Conservation (phyloP, 108 stramenopile species). For the Pseudonitzschia multiseries region DNA sequence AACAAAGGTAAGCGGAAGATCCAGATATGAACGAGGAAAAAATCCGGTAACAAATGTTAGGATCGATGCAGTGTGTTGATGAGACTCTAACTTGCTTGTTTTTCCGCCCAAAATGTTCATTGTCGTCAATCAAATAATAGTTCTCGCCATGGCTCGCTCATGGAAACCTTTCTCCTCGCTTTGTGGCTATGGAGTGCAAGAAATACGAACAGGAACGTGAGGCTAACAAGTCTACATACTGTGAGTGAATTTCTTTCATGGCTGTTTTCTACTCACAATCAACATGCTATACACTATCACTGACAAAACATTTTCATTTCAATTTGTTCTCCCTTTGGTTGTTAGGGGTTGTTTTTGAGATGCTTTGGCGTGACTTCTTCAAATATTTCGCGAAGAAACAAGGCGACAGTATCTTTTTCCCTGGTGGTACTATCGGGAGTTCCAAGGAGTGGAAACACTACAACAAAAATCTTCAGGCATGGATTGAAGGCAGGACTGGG, state of each 20-base stretch:
- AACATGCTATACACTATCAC: too few relatives aligned
- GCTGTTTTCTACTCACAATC: slow-evolving; percentile 1
- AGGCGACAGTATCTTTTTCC: slow-evolving; percentile 81
- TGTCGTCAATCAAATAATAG: slow-evolving; percentile 22
- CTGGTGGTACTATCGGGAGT: slow-evolving; percentile 65
- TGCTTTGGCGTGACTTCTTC: slow-evolving; percentile 96
- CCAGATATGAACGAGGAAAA: not conserved
- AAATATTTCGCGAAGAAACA: slow-evolving; percentile 90
- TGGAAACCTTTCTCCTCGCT: slow-evolving; percentile 90
- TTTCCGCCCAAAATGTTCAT: not conserved
- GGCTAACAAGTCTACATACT: slow-evolving; percentile 94
- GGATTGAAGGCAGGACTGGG: slow-evolving; percentile 85
- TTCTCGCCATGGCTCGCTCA: slow-evolving; percentile 95
- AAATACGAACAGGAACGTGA: slow-evolving; percentile 87
- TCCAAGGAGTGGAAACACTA: slow-evolving; percentile 60
- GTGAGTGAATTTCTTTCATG: slow-evolving; percentile 26
- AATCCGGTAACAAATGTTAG: not conserved
- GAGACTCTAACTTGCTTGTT: not conserved
- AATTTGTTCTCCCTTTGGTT: not conserved
- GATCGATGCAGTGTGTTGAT: not conserved
- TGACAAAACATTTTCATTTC: not conserved
- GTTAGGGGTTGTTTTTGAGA: slow-evolving; percentile 87
- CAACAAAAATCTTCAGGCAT: slow-evolving; percentile 59
- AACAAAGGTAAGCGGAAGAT: slow-evolving; percentile 36
- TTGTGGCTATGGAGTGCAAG: slow-evolving; percentile 73